phyloP scores from a whole-genome alignment of 1,284 basidiomycete genomes.

The Gomphus bonarii region DNA sequence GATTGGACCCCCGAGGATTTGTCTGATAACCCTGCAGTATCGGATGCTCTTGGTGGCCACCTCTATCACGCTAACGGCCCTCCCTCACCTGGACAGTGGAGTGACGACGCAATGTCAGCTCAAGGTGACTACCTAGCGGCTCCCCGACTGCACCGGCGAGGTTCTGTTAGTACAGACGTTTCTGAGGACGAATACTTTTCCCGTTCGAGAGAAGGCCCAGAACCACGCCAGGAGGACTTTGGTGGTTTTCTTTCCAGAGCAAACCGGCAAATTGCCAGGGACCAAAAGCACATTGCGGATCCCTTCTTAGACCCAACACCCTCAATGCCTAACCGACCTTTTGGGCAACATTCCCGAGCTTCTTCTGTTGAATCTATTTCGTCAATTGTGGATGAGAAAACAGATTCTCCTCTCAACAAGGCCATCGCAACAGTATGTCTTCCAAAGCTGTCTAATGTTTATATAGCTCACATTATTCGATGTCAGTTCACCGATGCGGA shows the following conservation, averaged over 20 bases:
- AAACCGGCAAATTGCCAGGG: conserved; percentile 71
- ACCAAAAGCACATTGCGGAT: conserved; percentile 66
- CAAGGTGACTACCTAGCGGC: conserved; percentile 24
- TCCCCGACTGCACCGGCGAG: conserved; percentile 28
- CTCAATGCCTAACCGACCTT: conserved; percentile 55
- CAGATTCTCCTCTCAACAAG: conserved; percentile 82
- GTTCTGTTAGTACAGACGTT: conserved; percentile 36
- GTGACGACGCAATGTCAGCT: conserved; percentile 44
- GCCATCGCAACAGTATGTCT: conserved; percentile 71
- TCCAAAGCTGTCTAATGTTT: background rate
- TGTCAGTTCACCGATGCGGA: conserved; percentile 81
- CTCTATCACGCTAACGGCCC: conserved; percentile 15
- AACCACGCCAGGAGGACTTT: conserved; percentile 37
- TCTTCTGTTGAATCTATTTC: conserved; percentile 83
- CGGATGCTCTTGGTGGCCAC: conserved; percentile 21
- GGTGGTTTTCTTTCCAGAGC: conserved; percentile 76
- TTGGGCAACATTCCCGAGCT: conserved; percentile 68
- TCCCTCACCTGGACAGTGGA: conserved; percentile 36
- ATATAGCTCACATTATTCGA: conserved; percentile 9
- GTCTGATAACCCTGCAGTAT: conserved; percentile 37
- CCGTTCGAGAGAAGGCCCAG: conserved; percentile 26
- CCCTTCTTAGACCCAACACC: conserved; percentile 61
- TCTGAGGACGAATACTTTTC: conserved; percentile 52
- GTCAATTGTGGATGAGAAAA: conserved; percentile 83
- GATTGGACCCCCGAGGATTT: conserved; percentile 49